These are phyloP conservation scores for Fonsecaea multimorphosa DNA, from an alignment of 2,329 filamentous ascomycete species.

Conservation along the genomic window DNA sequence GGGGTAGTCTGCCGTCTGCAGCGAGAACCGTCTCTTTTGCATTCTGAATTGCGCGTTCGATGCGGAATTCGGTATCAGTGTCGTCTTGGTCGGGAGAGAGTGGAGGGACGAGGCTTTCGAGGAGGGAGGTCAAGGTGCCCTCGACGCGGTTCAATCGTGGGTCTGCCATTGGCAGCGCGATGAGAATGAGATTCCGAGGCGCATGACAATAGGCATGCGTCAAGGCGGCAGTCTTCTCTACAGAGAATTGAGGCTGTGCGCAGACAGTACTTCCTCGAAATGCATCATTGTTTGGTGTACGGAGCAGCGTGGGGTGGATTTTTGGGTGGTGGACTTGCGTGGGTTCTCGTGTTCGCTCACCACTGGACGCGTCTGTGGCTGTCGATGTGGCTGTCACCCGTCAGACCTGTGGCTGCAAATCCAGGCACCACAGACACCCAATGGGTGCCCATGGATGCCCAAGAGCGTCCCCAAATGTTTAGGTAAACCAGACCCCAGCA, in stretches of 20 bases:
- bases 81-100: slow-evolving; percentile 68
- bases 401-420: slow-evolving; percentile 6
- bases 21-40: slow-evolving; percentile 56
- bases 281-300: slow-evolving; percentile 3
- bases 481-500: neutral
- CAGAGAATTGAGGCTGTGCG: neutral
- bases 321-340: slow-evolving; percentile 9
- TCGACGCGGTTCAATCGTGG: slow-evolving; percentile 68
- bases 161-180: slow-evolving; percentile 57
- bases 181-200: neutral
- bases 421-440: too few species aligned
- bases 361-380: slow-evolving; percentile 16
- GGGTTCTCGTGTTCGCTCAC: neutral
- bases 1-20: slow-evolving; percentile 33
- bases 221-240: neutral
- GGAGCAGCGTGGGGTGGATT: slow-evolving; percentile 1
- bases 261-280: neutral
- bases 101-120: slow-evolving; percentile 73
- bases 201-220: slow-evolving; percentile 29
- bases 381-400: neutral
- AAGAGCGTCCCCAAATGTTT: slow-evolving; percentile 5
- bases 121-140: slow-evolving; percentile 78
- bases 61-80: slow-evolving; percentile 69
- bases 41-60: slow-evolving; percentile 65
- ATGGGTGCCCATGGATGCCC: too few species aligned